Evolutionary conservation across 108 stramenopile genomes (phyloP), one percentile per base, ranked within the genome.

Genomic region (Discostella pseudostelligera): DNA sequence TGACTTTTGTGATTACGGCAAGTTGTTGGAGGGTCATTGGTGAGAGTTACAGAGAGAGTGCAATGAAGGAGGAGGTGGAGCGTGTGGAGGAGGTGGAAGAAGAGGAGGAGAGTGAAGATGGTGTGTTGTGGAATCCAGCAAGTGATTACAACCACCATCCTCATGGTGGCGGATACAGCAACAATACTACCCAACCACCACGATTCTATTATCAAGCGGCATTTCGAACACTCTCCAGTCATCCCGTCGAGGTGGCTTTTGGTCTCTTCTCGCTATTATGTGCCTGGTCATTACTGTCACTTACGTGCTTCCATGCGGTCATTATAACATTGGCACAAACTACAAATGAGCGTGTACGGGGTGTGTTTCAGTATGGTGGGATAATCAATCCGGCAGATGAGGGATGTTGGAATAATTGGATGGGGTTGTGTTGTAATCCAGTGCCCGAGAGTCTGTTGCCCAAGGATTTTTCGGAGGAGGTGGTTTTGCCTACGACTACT

Each of bases 291-390:
- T 61, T 93, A 44, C 62, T 75, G 19, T 81, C 83, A 16, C 60
- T 93, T 20, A 68, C 86, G 8, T 80, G 68, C 58, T 93, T 87
- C 62, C 92, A 93, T 74, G 88, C 74, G 39, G 62, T 89, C 59
- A 81, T 93, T 40, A 84, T 93, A 56, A 80, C 85, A 2, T 48
- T 85, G 24, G 88, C 83, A 14, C 88, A 93, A 77, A 93, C 92
- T 9, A 93, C 92, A 62, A 93, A 93, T 62, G 92, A 93, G 70
- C 49, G 84, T 12, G 92, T 93, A 2, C 70, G 92, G 16, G 84
- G 82, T 17, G 88, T 93, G 9, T 93, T 87, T 80, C 77, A 81
- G 36, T 72, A 70, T 44, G 83, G 83, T 7, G 76, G 81, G 26
- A 54, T 58, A 22, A 62, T 46, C 2, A 93, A 93, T 74, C 57